Percentiles rank a stretch among this genome's conserved stretches.
Conservation (phyloP, 2,329 filamentous ascomycete genomes). For the Cercospora sesami region DNA sequence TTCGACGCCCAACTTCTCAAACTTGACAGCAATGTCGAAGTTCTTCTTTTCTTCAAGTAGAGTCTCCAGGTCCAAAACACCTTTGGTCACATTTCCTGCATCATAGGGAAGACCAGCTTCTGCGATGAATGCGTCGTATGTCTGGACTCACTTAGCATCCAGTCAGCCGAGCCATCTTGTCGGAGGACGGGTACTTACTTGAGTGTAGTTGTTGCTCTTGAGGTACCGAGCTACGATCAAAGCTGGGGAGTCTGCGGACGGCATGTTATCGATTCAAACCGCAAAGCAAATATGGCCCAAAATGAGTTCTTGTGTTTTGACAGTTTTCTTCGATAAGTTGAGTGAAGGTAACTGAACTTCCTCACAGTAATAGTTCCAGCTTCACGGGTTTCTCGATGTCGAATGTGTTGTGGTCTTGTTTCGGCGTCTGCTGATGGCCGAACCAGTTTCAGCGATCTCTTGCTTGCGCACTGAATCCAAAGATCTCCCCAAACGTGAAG, state of each 20-base stretch:
- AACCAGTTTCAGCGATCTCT: background rate
- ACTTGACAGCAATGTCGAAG: constrained; percentile 57
- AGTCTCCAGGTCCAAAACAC: constrained; percentile 58
- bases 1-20: constrained; percentile 56
- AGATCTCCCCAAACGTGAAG: background rate
- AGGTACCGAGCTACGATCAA: constrained; percentile 42
- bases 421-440: background rate
- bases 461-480: background rate
- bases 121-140: constrained; percentile 57
- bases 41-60: constrained; percentile 62
- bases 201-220: constrained; percentile 40
- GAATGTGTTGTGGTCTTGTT: background rate
- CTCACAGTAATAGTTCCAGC: no score
- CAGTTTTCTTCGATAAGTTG: no score
- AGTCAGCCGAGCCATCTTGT: constrained; percentile 15
- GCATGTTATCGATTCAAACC: constrained; percentile 28
- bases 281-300: no score
- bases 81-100: constrained; percentile 46
- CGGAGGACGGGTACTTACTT: constrained; percentile 30
- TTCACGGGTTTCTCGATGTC: background rate
- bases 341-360: no score
- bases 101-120: constrained; percentile 57
- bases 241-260: constrained; percentile 38
- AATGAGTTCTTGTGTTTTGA: no score
- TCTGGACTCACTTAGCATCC: constrained; percentile 42